Base-by-base conservation (phyloP, 2,329 filamentous ascomycete species). In the Lecanicillium sp. region DNA sequence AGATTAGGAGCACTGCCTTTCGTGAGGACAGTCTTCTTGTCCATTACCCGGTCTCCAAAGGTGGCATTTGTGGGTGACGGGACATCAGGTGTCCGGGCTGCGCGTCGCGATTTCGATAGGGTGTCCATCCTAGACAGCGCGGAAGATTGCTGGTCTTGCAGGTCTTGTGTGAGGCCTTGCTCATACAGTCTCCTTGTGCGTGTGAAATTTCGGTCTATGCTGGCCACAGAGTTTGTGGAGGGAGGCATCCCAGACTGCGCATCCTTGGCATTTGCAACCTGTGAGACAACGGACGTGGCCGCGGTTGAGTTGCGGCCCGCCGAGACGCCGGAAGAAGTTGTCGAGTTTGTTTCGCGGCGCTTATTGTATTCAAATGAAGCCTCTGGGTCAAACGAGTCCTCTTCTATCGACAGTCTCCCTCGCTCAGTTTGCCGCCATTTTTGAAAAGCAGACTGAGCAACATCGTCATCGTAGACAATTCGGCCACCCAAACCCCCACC, bases 301-400 rank as follows among this genome's bases (percentile, higher is more conserved):
- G 88, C 86, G 2, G 89, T 95, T 0, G 90, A 96, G 40, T 78
- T 81, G 19, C 86, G 80, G 18, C 77, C 76, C 29, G 80, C 73
- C 0, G 78, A 80, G 5, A 79, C 82, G 4, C 64, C 65, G 0
- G 77, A 81, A 0, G 87, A 92, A 6, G 80, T 83, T 0, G 86
- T 94, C 0, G 90, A 96, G 2, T 84, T 92, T 0, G 88, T 95
- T 47, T 88, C 87, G 18, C 89, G 74, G 47, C 90, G 86, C 44
- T 75, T 76, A 50, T 83, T 83, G 54, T 82, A 88, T 15, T 75
- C 76, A 1, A 71, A 69, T 2, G 75, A 70, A 9, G 72, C 68
- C 3, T 59, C 55, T 71, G 78, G 29, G 58, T 62, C 44, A 48
- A 58, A 42, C 49, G 50, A 41, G 12, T 61, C 55, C 10, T 68